A percentile compares a stretch with the other conserved stretches of the same genome.
These are phyloP conservation scores for Fragaria nilgerrensis DNA, from an alignment of 306 rosid species.

Conservation along the genomic window DNA sequence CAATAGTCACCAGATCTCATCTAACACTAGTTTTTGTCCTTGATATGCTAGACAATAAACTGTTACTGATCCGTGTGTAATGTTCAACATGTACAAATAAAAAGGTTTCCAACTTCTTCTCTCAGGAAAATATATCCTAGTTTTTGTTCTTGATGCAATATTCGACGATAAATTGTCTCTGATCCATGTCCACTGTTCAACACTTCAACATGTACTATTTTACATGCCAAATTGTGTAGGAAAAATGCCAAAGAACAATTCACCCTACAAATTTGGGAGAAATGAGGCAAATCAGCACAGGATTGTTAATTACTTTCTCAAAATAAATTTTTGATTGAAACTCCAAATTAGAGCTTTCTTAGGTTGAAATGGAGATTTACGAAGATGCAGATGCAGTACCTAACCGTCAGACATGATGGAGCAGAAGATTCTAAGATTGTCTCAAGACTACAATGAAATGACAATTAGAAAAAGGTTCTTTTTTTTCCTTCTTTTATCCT, in stretches of 20 bases:
- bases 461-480: too few species aligned
- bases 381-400: background rate
- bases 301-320: background rate
- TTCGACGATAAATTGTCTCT: too few species aligned
- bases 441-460: too few species aligned
- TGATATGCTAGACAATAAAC: background rate
- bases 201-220: too few species aligned
- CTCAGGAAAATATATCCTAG: background rate
- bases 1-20: too few species aligned
- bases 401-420: background rate
- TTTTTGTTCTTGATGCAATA: too few species aligned
- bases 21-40: slow-evolving; percentile 6
- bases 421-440: background rate
- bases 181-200: too few species aligned
- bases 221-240: too few species aligned
- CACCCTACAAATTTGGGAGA: background rate
- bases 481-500: too few species aligned
- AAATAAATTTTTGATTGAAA: background rate
- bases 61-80: background rate
- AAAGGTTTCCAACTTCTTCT: background rate
- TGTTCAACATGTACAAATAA: background rate
- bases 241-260: too few species aligned
- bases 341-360: background rate
- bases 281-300: background rate
- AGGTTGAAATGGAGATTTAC: background rate